Base-by-base conservation (phyloP, 257 asterid species). In the Rhazya stricta region DNA sequence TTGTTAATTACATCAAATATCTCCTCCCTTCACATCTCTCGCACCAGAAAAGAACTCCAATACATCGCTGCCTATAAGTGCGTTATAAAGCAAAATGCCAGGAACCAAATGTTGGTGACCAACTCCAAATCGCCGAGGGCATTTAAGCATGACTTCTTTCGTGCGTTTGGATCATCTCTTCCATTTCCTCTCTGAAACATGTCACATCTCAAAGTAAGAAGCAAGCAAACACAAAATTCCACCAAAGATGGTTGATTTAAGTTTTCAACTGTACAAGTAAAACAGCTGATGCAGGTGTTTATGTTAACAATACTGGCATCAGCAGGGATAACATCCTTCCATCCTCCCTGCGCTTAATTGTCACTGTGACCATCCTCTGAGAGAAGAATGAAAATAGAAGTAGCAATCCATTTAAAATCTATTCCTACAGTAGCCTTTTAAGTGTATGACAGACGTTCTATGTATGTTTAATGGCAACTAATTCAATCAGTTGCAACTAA, bases 121-220 rank as follows among this genome's bases (percentile, higher is more conserved):
- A 50, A 54, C 63, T 71, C 42, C 37, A 51, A 27, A 16, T 25
- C 39, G 13, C 32, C 74, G 11, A 0, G 25, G 39, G n/a, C 74
- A 21, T 48, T 53, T 53, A 70, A 69, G n/a, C 37, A 70, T 15
- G 43, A 32, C 11, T 53, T 27, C 58, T 27, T 70, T 65, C 18
- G 11, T 21, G 71, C 45, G n/a, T 41, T 29, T 5, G 3, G 30
- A 66, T 90, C 79, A 93, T 84, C 96, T 85, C 82, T 86, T 79
- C 98, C 98, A 93, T 79, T 86, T 93, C 84, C 88, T 89, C 75
- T 91, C 98, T 93, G 94, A 72, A 85, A 83, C 65, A 77, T 60
- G 27, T 11, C 56, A 57, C 63, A 75, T 54, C 32, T 72, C 66
- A 63, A n/a, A 56, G 41, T 42, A 7, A 76, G 62, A 48, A 51